Evolutionary conservation across 164 flowering plant genomes (phyloP), one percentile per base, ranked within the genome.

Genomic region (Chimonanthus salicifolius): DNA sequence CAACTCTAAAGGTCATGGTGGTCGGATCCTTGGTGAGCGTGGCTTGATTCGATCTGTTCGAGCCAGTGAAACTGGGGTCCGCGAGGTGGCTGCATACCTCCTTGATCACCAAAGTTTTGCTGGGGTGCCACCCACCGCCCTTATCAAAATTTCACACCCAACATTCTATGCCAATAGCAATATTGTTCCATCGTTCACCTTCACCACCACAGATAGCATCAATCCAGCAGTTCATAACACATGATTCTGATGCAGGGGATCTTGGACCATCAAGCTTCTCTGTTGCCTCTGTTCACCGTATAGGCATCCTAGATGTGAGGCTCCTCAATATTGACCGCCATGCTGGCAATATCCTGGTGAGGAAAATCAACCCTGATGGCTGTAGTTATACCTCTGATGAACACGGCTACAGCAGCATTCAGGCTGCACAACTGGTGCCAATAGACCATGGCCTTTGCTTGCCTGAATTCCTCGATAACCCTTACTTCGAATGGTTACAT

Each of bases 391-490:
- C 45, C 51, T 18, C 64, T 49, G 15, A 46, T 67, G 62, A 43
- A 3, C 70, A 63, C 64, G 76, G 78, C 43, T 72, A 54, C 47
- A 80, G 78, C 70, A 66, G 21, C 7, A 43, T 63, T 45, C 82
- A 54, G 73, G 90, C 84, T 50, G 80, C 85, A 3, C 93, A 90
- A 75, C 89, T 94, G 49, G 87, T 94, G 43, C 98, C 98, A 2
- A 94, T 94, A 65, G 98, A 94, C 69, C 98, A 94, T 67, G 98
- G 97, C 5, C 84, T 92, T 64, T 94, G 97, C 86, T 78, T 94
- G 2, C 98, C 98, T 2, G 97, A 92, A 76, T 80, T 85, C 76
- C 84, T 92, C 1, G 97, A 92, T 58, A 93, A 94, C 80, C 98
- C 98, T 10, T 94, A 94, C 76, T 92, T 94, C 66, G 98, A 94